Conservation (phyloP, 116 monocot genomes). For the Iris pallida region DNA sequence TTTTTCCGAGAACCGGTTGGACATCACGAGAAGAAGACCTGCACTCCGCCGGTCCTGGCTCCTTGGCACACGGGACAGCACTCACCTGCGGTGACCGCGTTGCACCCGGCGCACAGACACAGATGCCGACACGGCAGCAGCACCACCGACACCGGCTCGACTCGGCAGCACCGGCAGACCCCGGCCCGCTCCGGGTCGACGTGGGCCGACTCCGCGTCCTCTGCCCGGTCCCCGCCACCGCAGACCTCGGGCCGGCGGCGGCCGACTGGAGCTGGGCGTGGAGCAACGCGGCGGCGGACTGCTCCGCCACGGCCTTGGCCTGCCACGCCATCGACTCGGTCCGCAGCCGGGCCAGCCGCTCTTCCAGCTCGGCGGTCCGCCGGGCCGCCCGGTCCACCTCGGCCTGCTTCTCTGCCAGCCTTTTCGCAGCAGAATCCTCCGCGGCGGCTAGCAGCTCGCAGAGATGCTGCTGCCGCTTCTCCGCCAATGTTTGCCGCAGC, state of each 20-base stretch:
- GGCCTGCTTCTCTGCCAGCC: conserved; percentile 28
- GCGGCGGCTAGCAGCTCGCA: conserved; percentile 20
- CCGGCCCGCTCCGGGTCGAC: conserved; percentile 33
- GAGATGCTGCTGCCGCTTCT: conserved; percentile 17
- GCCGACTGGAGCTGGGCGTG: conserved; percentile 11
- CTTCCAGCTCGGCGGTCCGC: conserved; percentile 36
- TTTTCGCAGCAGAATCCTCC: conserved; percentile 12
- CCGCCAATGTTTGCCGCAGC: conserved; percentile 32
- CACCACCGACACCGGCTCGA: conserved; percentile 38
- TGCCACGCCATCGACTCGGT: conserved; percentile 41
- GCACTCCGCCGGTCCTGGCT: conserved; percentile 48
- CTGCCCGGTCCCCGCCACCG: conserved; percentile 24
- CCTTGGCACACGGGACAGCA: conserved; percentile 51
- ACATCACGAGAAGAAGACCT: conserved; percentile 35
- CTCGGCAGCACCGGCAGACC: conserved; percentile 36
- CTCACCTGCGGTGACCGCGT: conserved; percentile 19
- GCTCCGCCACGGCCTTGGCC: conserved; percentile 30
- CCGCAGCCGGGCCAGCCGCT: conserved; percentile 22
- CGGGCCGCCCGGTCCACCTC: conserved; percentile 24
- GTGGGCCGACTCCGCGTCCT: conserved; percentile 54
- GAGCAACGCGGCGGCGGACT: conserved; percentile 9
- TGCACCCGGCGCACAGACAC: conserved; percentile 51
- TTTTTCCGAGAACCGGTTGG: no score
- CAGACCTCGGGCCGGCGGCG: conserved; percentile 7
- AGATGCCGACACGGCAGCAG: conserved; percentile 68